Base-by-base conservation (phyloP, 1,284 basidiomycete genomes). In the Boletellus deceptivus region DNA sequence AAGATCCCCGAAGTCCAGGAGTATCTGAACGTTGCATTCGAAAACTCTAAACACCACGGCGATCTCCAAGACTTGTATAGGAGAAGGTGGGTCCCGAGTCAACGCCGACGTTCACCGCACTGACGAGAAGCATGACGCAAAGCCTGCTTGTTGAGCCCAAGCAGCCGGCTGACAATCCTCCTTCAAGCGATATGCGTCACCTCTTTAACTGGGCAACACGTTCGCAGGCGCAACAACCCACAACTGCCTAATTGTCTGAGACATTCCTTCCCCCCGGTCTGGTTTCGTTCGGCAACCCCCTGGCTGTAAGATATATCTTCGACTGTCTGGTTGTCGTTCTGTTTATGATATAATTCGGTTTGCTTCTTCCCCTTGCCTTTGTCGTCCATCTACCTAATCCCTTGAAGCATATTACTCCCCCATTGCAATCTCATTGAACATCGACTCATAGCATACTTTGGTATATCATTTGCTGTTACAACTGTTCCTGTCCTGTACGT, bases 1-100 rank as follows among this genome's bases (percentile, higher is more conserved):
- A 86, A 84, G 56, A 89, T 96, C 11, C 80, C 85, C 3, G 93
- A 95, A 70, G 83, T 93, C 18, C 91, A 94, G 63, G 76, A 78
- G 43, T 95, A 86, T 67, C 75, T 97, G 29, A 78, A 77, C 39
- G 75, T 79, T 48, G 81, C 82, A 34, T 89, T 91, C 58, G 83
- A 89, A 61, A 83, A 82, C 51, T 81, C 86, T 3, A 82, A 77
- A 60, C 79, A 82, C 53, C 84, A 84, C 50, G 86, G 85, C 25
- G 89, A 90, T 70, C 71, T 90, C 51, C 84, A 90, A 59, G 89
- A 91, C 65, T 73, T 91, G 35, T 91, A 91, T 63, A 81, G 88
- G 57, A 80, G 89, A 64, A 90, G 88, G 87, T 86, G 58, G 33
- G 79, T 64, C 16, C 33, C 3, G 6, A 17, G 13, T n/a, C 40